Base-by-base conservation (phyloP, 805 yeast genomes). In the Yarrowia sp. region DNA sequence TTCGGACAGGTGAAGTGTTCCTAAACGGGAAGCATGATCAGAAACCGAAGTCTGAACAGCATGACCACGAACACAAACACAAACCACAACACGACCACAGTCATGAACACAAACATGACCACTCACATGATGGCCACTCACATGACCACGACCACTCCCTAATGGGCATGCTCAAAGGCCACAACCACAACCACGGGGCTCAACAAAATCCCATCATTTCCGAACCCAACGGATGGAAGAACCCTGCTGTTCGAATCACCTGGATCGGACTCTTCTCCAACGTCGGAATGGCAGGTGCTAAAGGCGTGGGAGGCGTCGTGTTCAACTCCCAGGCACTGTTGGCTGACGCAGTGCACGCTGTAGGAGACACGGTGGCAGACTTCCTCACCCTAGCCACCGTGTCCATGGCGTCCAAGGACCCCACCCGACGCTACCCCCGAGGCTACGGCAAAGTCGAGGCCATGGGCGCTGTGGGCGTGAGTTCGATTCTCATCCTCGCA, bases 401-500 rank as follows among this genome's bases (percentile, higher is more conserved):
- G 19, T 87, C 90, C 41, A 86, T 89, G 63, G 88, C 96, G 5
- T 78, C 83, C 11, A 86, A 86, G 72, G 79, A 84, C 8, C 89
- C 93, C 11, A 83, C 85, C 41, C 75, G 79, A 4, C 73, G 77
- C 26, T 95, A 86, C 75, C 98, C 99, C 1, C 81, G 88, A 63
- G 99, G 98, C 0, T 91, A 87, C 76, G 99, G 98, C 71, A 92
- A 94, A 74, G 84, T 95, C 58, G 99, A 95, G 79, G 89, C 97
- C 2, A 83, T 93, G 41, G 98, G 99, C 1, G 90, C 98, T 0
- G 80, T 94, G 42, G 88, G 93, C 14, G 99, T 95, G 4, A 89
- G 97, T 38, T 85, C 90, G 0, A 88, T 94, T 66, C 82, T 95
- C 69, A 80, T 95, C 5, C 83, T 89, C 77, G 98, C 98, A 4